Conservation (phyloP, 225 moss, liverwort and hornwort genomes). For the Straminergon stramineum region DNA sequence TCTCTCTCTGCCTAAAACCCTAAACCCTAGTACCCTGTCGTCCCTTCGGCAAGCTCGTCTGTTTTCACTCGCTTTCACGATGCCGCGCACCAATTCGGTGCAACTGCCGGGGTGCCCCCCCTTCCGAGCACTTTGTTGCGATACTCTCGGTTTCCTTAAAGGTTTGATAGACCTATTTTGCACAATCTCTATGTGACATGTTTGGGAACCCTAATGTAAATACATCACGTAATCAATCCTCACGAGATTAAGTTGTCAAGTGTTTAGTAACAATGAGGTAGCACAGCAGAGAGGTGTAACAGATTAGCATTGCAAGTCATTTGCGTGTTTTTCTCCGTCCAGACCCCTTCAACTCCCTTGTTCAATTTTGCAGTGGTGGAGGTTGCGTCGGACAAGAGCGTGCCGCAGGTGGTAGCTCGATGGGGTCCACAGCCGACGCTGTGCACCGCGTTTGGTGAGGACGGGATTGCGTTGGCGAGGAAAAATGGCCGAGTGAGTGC, state of each 20-base stretch:
- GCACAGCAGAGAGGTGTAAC: background rate
- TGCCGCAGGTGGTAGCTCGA: constrained; percentile 64
- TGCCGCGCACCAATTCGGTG: constrained; percentile 70
- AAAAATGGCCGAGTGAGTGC: constrained; percentile 64
- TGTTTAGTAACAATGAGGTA: no score
- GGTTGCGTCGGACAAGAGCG: constrained; percentile 40
- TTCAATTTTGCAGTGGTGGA: constrained; percentile 51
- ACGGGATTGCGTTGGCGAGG: constrained; percentile 71
- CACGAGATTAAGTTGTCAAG: background rate
- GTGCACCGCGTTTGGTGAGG: constrained; percentile 14
- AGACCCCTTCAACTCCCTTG: background rate
- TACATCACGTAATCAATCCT: background rate
- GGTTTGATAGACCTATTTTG: constrained; percentile 7
- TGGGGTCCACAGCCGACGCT: constrained; percentile 62
- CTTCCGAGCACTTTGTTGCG: constrained; percentile 71
- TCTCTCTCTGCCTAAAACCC: background rate
- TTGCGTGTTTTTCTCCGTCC: background rate
- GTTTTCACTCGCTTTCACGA: background rate
- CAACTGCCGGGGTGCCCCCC: constrained; percentile 65
- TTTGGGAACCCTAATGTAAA: background rate
- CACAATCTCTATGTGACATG: background rate
- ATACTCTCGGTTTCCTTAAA: constrained; percentile 71
- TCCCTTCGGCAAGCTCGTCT: background rate
- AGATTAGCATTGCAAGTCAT: background rate
- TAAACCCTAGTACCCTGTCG: background rate